Evolutionary conservation across 2,329 filamentous ascomycete genomes (phyloP).

Genomic region (Curvularia eragrostidis): DNA sequence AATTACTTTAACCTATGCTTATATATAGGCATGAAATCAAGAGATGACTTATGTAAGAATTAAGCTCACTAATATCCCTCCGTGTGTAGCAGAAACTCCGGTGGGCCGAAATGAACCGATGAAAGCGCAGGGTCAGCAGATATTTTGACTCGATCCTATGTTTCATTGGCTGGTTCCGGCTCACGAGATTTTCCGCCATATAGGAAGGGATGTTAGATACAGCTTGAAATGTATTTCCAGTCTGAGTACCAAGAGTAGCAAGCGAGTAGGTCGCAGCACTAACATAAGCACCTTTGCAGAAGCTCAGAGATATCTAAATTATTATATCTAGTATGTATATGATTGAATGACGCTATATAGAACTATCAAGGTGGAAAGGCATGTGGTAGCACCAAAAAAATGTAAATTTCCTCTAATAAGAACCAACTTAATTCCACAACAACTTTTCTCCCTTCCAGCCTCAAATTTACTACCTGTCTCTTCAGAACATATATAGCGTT

Average conservation of each 20-base stretch:
- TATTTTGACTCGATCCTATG: background rate
- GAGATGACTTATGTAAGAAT: conserved; percentile 10
- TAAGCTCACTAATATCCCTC: conserved; percentile 4
- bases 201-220: background rate
- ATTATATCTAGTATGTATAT: conserved; percentile 1
- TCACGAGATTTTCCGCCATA: background rate
- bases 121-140: background rate
- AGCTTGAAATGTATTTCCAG: conserved; percentile 4
- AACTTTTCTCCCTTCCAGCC: conserved; percentile 4
- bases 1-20: conserved; percentile 5
- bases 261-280: conserved; percentile 5
- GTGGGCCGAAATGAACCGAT: background rate
- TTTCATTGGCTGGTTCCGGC: conserved; percentile 2
- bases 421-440: conserved; percentile 2
- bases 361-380: background rate
- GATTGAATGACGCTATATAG: background rate
- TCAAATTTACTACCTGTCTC: conserved; percentile 11
- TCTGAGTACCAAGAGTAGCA: conserved; percentile 10
- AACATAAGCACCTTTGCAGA: conserved; percentile 6
- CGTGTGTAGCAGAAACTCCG: background rate
- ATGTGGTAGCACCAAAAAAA: background rate
- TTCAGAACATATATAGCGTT: conserved; percentile 12
- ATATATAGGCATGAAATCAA: conserved; percentile 7
- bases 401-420: conserved; percentile 8
- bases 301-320: conserved; percentile 1